Conservation (phyloP, 163 green algal species). For the Coccomyxa subellipsoidea region DNA sequence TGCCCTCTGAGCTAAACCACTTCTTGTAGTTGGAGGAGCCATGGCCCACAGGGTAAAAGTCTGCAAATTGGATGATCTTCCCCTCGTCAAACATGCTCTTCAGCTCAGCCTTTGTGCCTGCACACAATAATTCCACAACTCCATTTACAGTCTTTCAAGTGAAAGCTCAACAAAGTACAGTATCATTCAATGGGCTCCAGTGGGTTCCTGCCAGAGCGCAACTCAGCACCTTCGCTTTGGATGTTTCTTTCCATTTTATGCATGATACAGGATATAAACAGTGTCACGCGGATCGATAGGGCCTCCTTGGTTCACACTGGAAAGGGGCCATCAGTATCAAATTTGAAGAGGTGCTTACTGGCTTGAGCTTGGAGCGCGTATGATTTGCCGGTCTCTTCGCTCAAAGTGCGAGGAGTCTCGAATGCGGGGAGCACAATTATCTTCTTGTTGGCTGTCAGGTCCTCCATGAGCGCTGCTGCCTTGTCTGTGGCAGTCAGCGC, state of each 20-base stretch:
- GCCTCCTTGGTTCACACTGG: background rate
- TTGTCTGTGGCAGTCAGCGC: conserved; percentile 27
- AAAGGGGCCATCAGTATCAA: background rate
- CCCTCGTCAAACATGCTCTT: conserved; percentile 17
- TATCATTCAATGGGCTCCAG: no score
- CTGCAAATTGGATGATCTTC: conserved; percentile 27
- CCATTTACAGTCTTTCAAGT: no score
- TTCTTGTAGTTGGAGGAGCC: conserved; percentile 48
- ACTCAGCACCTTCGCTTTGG: no score
- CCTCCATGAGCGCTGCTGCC: conserved; percentile 33
- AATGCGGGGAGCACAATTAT: conserved; percentile 60
- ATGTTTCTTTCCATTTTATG: no score
- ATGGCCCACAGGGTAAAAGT: conserved; percentile 26
- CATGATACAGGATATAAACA: no score
- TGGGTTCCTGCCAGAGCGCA: no score
- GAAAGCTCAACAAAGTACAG: no score
- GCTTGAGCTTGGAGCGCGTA: background rate
- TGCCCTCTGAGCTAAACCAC: conserved; percentile 39
- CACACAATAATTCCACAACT: background rate
- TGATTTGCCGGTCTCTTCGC: conserved; percentile 31
- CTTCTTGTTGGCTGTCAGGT: conserved; percentile 18
- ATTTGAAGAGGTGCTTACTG: background rate
- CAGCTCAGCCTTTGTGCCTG: conserved; percentile 26
- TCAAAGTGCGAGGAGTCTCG: conserved; percentile 43
- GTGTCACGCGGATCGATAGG: no score